Evolutionary conservation across 2,329 filamentous ascomycete genomes (phyloP).

Genomic region (Pseudogymnoascus pannorum): DNA sequence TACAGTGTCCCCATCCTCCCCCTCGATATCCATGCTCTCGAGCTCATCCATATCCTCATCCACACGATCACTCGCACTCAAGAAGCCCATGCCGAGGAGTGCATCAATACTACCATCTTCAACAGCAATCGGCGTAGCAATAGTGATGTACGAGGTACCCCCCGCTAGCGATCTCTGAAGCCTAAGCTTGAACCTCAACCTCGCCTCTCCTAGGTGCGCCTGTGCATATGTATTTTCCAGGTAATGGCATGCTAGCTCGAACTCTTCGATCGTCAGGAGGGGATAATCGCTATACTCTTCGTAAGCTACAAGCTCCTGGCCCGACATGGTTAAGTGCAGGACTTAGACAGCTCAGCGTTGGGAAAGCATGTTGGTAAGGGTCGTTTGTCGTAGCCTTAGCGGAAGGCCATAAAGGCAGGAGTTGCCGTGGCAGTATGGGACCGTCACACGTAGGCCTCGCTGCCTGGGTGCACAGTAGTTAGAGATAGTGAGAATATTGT

Average conservation of each 20-base stretch:
- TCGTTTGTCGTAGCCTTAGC: neutral
- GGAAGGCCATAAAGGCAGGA: neutral
- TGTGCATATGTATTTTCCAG: slow-evolving; percentile 52
- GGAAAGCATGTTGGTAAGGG: neutral
- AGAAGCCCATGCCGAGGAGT: slow-evolving; percentile 21
- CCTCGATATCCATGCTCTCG: slow-evolving; percentile 17
- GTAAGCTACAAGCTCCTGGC: slow-evolving; percentile 7
- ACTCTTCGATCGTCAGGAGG: slow-evolving; percentile 53
- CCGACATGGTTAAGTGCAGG: neutral
- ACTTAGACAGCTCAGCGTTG: slow-evolving; percentile 4
- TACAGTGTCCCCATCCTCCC: slow-evolving; percentile 26
- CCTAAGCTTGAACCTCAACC: slow-evolving; percentile 48
- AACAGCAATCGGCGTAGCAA: slow-evolving; percentile 24
- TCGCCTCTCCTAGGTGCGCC: slow-evolving; percentile 48
- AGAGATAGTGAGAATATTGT: neutral
- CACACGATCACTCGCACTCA: slow-evolving; percentile 11
- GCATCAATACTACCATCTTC: slow-evolving; percentile 25
- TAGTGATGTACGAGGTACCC: slow-evolving; percentile 25
- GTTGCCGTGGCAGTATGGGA: neutral
- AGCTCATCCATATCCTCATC: slow-evolving; percentile 16
- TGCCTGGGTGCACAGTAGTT: neutral
- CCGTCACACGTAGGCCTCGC: neutral
- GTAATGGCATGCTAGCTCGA: slow-evolving; percentile 56
- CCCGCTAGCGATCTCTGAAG: slow-evolving; percentile 32
- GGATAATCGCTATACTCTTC: slow-evolving; percentile 45